These are phyloP conservation scores for Pleurotus salmoneostramineus DNA, from an alignment of 768 basidiomycete species.

Conservation along the genomic window DNA sequence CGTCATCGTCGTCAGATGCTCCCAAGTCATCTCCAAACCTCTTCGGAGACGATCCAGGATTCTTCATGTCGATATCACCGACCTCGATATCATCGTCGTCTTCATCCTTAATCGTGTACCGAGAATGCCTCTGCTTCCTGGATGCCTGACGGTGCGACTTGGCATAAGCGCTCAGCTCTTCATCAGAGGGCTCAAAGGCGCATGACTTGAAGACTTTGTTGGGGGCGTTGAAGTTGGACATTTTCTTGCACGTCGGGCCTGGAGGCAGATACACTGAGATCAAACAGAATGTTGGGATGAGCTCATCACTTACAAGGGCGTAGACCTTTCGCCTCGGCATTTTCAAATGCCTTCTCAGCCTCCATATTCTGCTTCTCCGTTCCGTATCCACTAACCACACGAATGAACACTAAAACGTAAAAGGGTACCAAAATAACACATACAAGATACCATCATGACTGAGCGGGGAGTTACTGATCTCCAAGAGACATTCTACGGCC, in stretches of 20 bases:
- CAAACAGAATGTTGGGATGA: neutral
- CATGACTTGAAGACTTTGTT: slow-evolving; percentile 53
- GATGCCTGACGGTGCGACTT: slow-evolving; percentile 26
- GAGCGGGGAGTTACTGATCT: slow-evolving; percentile 47
- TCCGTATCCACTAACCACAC: slow-evolving; percentile 34
- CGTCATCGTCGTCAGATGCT: slow-evolving; percentile 54
- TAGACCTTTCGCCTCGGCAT: slow-evolving; percentile 56
- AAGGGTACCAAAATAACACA: slow-evolving; percentile 14
- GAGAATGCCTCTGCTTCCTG: slow-evolving; percentile 7
- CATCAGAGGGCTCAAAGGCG: slow-evolving; percentile 67
- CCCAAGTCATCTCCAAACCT: slow-evolving; percentile 22
- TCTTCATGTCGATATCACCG: slow-evolving; percentile 18
- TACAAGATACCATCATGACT: slow-evolving; percentile 61
- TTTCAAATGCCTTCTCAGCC: slow-evolving; percentile 47
- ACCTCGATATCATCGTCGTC: slow-evolving; percentile 12
- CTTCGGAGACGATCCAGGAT: slow-evolving; percentile 19
- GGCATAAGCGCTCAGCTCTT: slow-evolving; percentile 44
- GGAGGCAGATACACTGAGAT: neutral
- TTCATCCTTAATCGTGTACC: slow-evolving; percentile 16
- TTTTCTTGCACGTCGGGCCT: slow-evolving; percentile 70
- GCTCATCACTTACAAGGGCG: slow-evolving; percentile 45
- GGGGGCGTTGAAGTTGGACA: slow-evolving; percentile 45
- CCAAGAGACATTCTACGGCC: slow-evolving; percentile 48
- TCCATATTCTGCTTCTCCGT: slow-evolving; percentile 31
- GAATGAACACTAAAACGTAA: neutral